A percentile compares a stretch with the other conserved stretches of the same genome.
Conservation (phyloP, 2,329 filamentous ascomycete species). For the Ophiostoma ips region DNA sequence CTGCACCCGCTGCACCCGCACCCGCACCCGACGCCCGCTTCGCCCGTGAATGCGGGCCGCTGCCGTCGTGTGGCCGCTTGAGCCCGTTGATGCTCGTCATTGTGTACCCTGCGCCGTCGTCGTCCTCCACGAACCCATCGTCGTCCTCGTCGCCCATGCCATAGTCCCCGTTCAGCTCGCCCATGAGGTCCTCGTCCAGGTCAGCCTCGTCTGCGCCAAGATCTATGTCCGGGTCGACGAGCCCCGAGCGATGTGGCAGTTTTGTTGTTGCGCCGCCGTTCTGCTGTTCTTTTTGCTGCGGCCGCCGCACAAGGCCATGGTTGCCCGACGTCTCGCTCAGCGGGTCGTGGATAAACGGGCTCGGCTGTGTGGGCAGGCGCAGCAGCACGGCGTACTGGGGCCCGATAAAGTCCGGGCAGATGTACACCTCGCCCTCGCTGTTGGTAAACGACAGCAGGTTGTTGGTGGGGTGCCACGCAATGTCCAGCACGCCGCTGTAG, state of each 20-base stretch:
- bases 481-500: constrained; percentile 69
- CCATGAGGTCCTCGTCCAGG: constrained; percentile 4
- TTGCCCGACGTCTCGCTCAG: constrained; percentile 57
- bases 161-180: constrained; percentile 21
- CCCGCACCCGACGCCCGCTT: constrained; percentile 31
- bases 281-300: constrained; percentile 1
- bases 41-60: constrained; percentile 25
- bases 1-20: constrained; percentile 15
- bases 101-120: constrained; percentile 85
- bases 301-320: constrained; percentile 15
- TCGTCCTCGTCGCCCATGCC: constrained; percentile 39
- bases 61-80: constrained; percentile 31
- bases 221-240: constrained; percentile 6
- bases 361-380: constrained; percentile 50
- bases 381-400: constrained; percentile 43
- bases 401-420: constrained; percentile 58
- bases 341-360: constrained; percentile 76
- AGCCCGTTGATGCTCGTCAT: constrained; percentile 28
- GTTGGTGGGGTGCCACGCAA: constrained; percentile 80
- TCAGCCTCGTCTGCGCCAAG: constrained; percentile 4
- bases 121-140: constrained; percentile 84
- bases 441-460: constrained; percentile 89
- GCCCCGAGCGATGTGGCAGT: background rate
- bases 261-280: background rate
- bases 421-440: constrained; percentile 83